Conservation (phyloP, 257 asterid genomes). For the Solanum rostratum region DNA sequence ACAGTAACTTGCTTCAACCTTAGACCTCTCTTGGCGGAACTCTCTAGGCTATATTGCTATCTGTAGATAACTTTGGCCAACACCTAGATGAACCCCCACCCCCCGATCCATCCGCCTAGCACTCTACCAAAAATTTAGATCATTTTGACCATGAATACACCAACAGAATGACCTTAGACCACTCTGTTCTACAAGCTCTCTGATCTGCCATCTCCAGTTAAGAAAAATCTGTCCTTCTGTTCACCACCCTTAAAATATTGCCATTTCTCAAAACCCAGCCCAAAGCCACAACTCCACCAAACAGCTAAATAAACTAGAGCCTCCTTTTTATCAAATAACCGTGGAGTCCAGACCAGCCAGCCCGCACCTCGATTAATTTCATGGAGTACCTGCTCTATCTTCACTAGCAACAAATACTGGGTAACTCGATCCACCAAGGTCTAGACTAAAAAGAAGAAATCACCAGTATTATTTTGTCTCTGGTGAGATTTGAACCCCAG, state of each 20-base stretch:
- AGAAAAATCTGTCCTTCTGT: background rate
- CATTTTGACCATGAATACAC: background rate
- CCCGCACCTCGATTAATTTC: background rate
- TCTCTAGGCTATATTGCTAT: background rate
- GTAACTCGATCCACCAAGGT: background rate
- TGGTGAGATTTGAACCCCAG: background rate
- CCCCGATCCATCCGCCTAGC: background rate
- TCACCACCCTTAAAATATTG: background rate
- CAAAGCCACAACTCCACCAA: background rate
- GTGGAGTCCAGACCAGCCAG: background rate
- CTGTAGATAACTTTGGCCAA: background rate
- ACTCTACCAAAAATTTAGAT: background rate
- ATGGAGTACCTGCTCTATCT: background rate
- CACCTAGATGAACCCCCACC: background rate
- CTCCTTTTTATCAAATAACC: background rate
- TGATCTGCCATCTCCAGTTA: background rate
- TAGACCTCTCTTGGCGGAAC: background rate
- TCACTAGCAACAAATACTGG: background rate
- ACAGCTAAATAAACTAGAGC: background rate
- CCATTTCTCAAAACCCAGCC: background rate
- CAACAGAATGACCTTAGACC: background rate
- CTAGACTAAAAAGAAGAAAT: background rate
- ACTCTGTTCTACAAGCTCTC: background rate
- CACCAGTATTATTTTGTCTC: background rate
- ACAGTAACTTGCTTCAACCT: background rate